phyloP scores from a whole-genome alignment of 805 yeast species.

The Suhomyces canberraensis region DNA sequence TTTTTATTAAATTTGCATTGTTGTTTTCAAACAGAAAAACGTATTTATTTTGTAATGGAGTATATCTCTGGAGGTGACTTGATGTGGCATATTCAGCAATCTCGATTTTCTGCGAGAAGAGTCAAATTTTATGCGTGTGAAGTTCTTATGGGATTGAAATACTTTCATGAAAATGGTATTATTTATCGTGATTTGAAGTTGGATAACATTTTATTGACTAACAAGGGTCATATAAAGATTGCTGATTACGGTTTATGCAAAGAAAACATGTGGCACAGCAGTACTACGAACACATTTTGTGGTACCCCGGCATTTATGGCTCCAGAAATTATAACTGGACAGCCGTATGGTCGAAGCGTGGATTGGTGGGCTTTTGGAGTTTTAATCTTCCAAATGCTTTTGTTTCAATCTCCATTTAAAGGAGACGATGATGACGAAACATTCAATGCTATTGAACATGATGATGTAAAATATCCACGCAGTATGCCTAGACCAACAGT shows the following conservation, averaged over 20 bases:
- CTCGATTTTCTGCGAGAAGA: slow-evolving; percentile 82
- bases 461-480: slow-evolving; percentile 94
- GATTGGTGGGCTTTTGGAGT: slow-evolving; percentile 99
- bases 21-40: slow-evolving; percentile 96
- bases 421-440: slow-evolving; percentile 98
- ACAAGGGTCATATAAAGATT: slow-evolving; percentile 91
- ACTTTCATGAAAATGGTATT: slow-evolving; percentile 93
- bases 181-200: slow-evolving; percentile 94
- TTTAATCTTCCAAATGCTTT: slow-evolving; percentile 88
- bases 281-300: slow-evolving; percentile 90
- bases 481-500: slow-evolving; percentile 98
- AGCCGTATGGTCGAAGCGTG: slow-evolving; percentile 87
- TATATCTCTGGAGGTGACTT: slow-evolving; percentile 97
- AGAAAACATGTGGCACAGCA: slow-evolving; percentile 83
- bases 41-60: slow-evolving; percentile 98
- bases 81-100: slow-evolving; percentile 98
- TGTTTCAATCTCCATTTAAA: slow-evolving; percentile 94
- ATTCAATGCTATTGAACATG: slow-evolving; percentile 92
- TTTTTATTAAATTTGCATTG: slow-evolving; percentile 87
- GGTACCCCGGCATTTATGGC: slow-evolving; percentile 99
- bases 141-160: slow-evolving; percentile 84
- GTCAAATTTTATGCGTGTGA: slow-evolving; percentile 98
- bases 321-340: slow-evolving; percentile 93
- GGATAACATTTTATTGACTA: slow-evolving; percentile 86
- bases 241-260: slow-evolving; percentile 98